Conservation (phyloP, 2,329 filamentous ascomycete genomes). For the Mariannaea elegans region DNA sequence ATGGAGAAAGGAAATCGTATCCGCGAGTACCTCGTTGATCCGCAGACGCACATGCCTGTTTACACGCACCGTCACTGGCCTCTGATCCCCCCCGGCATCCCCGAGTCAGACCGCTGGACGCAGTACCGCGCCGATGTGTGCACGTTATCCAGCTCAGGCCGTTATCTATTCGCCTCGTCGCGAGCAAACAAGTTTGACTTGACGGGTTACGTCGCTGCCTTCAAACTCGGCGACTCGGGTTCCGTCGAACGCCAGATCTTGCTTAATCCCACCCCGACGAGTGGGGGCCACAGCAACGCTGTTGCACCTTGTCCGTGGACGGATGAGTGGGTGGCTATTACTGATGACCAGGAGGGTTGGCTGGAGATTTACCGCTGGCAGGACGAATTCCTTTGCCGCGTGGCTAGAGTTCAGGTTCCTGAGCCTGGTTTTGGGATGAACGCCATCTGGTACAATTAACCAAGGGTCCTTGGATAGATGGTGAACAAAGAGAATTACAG, state of each 20-base stretch:
- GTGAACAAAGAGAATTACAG: neutral
- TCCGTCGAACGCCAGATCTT: constrained; percentile 81
- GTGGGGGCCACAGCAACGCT: constrained; percentile 88
- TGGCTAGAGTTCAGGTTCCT: constrained; percentile 78
- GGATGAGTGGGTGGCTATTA: constrained; percentile 90
- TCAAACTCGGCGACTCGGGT: constrained; percentile 74
- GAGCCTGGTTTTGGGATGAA: constrained; percentile 97
- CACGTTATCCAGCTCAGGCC: constrained; percentile 71
- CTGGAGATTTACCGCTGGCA: constrained; percentile 89
- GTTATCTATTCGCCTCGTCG: constrained; percentile 86
- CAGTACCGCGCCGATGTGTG: constrained; percentile 91
- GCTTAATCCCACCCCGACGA: constrained; percentile 85
- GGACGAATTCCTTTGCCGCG: constrained; percentile 80
- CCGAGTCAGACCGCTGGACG: constrained; percentile 52
- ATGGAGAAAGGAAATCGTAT: constrained; percentile 92
- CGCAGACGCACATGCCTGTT: constrained; percentile 75
- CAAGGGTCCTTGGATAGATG: neutral
- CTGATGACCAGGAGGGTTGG: constrained; percentile 87
- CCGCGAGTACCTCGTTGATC: constrained; percentile 83
- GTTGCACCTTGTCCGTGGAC: constrained; percentile 85
- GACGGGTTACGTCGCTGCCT: constrained; percentile 85
- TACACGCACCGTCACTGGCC: constrained; percentile 82
- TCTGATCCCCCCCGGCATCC: constrained; percentile 78
- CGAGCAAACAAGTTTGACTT: constrained; percentile 78
- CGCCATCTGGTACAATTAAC: constrained; percentile 86